These are phyloP conservation scores for Cyclotella choctawhatcheeana DNA, from an alignment of 108 stramenopile genomes.

Conservation along the genomic window DNA sequence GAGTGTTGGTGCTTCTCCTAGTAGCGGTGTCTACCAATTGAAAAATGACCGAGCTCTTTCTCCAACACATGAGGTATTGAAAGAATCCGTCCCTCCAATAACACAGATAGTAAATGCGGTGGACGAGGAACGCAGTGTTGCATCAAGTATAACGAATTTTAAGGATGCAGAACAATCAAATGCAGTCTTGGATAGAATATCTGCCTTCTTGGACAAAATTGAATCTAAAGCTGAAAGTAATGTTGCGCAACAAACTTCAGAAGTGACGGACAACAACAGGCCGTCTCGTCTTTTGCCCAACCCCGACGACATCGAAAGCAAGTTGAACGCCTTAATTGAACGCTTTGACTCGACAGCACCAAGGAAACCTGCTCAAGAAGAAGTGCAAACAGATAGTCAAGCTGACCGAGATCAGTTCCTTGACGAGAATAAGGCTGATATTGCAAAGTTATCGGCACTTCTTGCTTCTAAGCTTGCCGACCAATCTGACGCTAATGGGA, in stretches of 20 bases:
- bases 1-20: background rate
- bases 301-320: slow-evolving; percentile 42
- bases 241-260: background rate
- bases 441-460: slow-evolving; percentile 37
- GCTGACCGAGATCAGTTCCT: slow-evolving; percentile 23
- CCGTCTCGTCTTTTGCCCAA: slow-evolving; percentile 11
- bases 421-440: slow-evolving; percentile 22
- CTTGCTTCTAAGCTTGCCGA: slow-evolving; percentile 28
- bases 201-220: slow-evolving; percentile 36
- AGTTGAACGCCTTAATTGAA: slow-evolving; percentile 28
- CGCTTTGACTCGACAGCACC: slow-evolving; percentile 26
- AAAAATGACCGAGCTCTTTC: slow-evolving; percentile 5
- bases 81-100: slow-evolving; percentile 17
- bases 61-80: background rate
- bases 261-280: background rate
- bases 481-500: slow-evolving; percentile 2
- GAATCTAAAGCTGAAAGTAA: slow-evolving; percentile 7
- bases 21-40: background rate
- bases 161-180: slow-evolving; percentile 21
- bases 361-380: background rate
- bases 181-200: slow-evolving; percentile 35
- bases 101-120: slow-evolving; percentile 24
- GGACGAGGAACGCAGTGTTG: slow-evolving; percentile 44
- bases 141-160: slow-evolving; percentile 45
- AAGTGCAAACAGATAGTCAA: slow-evolving; percentile 4